phyloP scores from a whole-genome alignment of 768 basidiomycete genomes.

The Chalciporus piperatus region DNA sequence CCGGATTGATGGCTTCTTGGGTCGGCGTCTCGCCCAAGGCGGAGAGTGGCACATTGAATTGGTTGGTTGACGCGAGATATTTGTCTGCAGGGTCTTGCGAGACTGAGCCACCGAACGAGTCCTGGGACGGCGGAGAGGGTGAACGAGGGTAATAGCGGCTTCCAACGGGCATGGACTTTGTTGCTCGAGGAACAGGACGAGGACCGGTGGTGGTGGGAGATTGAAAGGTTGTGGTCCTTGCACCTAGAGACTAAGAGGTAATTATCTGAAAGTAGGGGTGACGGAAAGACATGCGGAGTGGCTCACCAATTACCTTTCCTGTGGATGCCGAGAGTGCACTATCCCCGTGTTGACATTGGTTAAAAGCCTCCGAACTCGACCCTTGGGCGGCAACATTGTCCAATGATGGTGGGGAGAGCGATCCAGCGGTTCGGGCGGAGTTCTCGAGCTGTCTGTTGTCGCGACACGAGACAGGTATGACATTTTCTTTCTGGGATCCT shows the following conservation, averaged over 20 bases:
- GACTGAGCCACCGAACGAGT: constrained; percentile 60
- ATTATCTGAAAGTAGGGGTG: constrained; percentile 20
- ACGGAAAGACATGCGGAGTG: constrained; percentile 19
- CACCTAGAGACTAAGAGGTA: constrained; percentile 27
- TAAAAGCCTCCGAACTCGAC: constrained; percentile 26
- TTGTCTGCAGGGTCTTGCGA: constrained; percentile 46
- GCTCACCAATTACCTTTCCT: constrained; percentile 33
- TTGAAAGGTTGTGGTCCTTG: constrained; percentile 35
- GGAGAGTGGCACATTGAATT: constrained; percentile 57
- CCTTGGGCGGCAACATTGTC: constrained; percentile 24
- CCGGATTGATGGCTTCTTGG: constrained; percentile 25
- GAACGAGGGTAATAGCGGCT: constrained; percentile 30
- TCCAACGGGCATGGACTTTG: constrained; percentile 23
- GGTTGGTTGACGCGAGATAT: constrained; percentile 44
- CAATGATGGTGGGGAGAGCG: constrained; percentile 25
- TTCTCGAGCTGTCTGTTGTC: constrained; percentile 18
- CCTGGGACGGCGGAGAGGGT: constrained; percentile 47
- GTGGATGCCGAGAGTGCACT: constrained; percentile 27
- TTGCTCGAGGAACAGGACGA: constrained; percentile 14
- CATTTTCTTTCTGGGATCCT: constrained; percentile 56
- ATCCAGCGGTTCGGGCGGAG: constrained; percentile 7
- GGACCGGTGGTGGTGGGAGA: constrained; percentile 19
- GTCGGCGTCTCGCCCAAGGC: constrained; percentile 43
- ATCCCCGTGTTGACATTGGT: constrained; percentile 15
- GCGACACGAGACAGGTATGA: constrained; percentile 20